Evolutionary conservation across 2,329 filamentous ascomycete species (phyloP).

Genomic region (Emericellopsis cladophorae): DNA sequence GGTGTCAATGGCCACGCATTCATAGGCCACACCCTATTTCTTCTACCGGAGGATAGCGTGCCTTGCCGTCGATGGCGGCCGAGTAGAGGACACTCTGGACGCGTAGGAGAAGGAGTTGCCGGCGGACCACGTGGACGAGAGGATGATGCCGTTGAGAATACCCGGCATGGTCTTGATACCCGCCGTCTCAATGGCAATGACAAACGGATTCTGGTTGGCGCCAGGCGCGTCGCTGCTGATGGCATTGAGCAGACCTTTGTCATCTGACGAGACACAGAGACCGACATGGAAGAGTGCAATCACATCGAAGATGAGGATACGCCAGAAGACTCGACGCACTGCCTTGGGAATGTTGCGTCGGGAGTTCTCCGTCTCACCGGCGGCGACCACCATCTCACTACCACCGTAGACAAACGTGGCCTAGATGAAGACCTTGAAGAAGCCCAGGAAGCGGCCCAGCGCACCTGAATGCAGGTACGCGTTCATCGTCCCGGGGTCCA

Average conservation of each 20-base stretch:
- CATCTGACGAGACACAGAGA: constrained; percentile 21
- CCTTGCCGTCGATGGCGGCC: constrained; percentile 11
- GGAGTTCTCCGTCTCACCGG: constrained; percentile 21
- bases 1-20: constrained; percentile 16
- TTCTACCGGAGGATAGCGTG: constrained; percentile 17
- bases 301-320: constrained; percentile 22
- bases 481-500: constrained; percentile 27
- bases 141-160: constrained; percentile 45
- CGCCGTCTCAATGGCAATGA: constrained; percentile 38
- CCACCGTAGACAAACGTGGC: constrained; percentile 35
- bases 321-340: constrained; percentile 18
- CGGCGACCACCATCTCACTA: constrained; percentile 21
- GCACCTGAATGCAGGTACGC: constrained; percentile 23
- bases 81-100: constrained; percentile 16
- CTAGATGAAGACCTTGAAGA: constrained; percentile 31
- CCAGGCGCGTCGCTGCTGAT: constrained; percentile 25
- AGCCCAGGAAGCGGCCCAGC: constrained; percentile 26
- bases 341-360: constrained; percentile 21
- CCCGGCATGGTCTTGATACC: constrained; percentile 30
- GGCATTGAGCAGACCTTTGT: constrained; percentile 30
- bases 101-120: constrained; percentile 45
- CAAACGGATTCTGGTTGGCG: constrained; percentile 39
- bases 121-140: constrained; percentile 45
- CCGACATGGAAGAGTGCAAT: constrained; percentile 23
- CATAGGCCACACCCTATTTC: constrained; percentile 16